Evolutionary conservation across 2,329 filamentous ascomycete genomes (phyloP).

Genomic region (Pseudopithomyces chartarum): DNA sequence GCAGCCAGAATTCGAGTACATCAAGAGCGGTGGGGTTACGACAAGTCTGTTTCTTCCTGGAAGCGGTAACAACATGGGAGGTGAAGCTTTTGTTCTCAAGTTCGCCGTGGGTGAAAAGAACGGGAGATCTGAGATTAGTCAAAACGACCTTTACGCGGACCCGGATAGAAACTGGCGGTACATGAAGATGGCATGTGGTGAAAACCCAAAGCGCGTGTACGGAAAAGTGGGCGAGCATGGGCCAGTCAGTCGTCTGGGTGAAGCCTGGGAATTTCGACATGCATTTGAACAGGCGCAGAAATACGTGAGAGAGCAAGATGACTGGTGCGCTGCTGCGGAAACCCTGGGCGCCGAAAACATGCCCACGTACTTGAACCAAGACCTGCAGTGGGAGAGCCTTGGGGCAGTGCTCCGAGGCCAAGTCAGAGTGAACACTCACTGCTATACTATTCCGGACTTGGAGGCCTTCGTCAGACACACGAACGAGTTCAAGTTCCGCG

Average conservation of each 20-base stretch:
- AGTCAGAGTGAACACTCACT: slow-evolving; percentile 72
- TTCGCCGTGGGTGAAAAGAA: slow-evolving; percentile 65
- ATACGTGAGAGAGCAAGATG: slow-evolving; percentile 65
- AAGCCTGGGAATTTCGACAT: slow-evolving; percentile 71
- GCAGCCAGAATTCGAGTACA: slow-evolving; percentile 69
- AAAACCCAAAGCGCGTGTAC: slow-evolving; percentile 69
- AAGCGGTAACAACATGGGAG: slow-evolving; percentile 74
- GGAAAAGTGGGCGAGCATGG: slow-evolving; percentile 59
- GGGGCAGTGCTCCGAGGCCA: slow-evolving; percentile 68
- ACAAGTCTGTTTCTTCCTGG: slow-evolving; percentile 70
- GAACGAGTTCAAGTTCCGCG: slow-evolving; percentile 71
- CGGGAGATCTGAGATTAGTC: slow-evolving; percentile 67
- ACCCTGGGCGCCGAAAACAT: slow-evolving; percentile 56
- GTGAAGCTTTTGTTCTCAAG: slow-evolving; percentile 72
- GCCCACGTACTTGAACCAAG: slow-evolving; percentile 64
- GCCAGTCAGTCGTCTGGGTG: slow-evolving; percentile 67
- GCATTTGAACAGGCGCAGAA: slow-evolving; percentile 67
- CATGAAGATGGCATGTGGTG: slow-evolving; percentile 78
- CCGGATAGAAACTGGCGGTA: slow-evolving; percentile 70
- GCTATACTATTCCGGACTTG: slow-evolving; percentile 71
- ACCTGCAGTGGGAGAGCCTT: slow-evolving; percentile 67
- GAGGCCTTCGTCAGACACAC: slow-evolving; percentile 73
- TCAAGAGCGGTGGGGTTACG: slow-evolving; percentile 75
- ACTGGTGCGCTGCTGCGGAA: slow-evolving; percentile 68
- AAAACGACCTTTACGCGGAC: slow-evolving; percentile 67